A percentile compares a stretch with the other conserved stretches of the same genome.
Conservation (phyloP, 129 eudicot genomes). For the Flaveria sonorensis region DNA sequence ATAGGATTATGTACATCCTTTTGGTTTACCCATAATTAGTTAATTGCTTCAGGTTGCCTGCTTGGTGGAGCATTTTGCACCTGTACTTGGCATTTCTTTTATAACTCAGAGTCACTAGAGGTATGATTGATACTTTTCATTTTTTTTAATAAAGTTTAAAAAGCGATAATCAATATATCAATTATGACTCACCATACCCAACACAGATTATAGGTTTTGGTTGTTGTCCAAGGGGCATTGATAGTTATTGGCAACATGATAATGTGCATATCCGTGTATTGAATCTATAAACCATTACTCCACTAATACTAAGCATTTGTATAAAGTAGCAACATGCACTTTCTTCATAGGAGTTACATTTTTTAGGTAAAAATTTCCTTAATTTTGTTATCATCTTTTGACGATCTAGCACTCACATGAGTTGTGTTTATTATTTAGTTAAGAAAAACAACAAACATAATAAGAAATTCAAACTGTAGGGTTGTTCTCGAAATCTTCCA, state of each 20-base stretch:
- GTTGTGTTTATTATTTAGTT: slow-evolving; percentile 7
- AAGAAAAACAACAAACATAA: background rate
- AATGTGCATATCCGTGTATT: slow-evolving; percentile 91
- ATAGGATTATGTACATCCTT: slow-evolving; percentile 18
- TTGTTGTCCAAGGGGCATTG: slow-evolving; percentile 88
- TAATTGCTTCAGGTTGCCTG: slow-evolving; percentile 66
- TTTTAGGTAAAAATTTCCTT: slow-evolving; percentile 14
- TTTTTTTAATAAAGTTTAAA: slow-evolving; percentile 3
- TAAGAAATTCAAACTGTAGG: background rate
- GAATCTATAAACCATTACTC: slow-evolving; percentile 62
- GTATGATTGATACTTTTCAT: slow-evolving; percentile 36
- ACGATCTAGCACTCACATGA: slow-evolving; percentile 18
- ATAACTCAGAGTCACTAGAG: slow-evolving; percentile 88
- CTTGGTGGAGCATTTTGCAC: slow-evolving; percentile 98
- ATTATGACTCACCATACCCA: background rate
- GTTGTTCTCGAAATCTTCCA: slow-evolving; percentile 21
- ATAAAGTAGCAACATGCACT: background rate
- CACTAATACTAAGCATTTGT: slow-evolving; percentile 38
- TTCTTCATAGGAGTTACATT: slow-evolving; percentile 15
- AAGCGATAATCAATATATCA: background rate
- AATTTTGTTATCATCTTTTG: background rate
- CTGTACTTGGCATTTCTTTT: slow-evolving; percentile 99
- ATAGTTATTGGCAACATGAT: slow-evolving; percentile 84
- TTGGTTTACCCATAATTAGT: slow-evolving; percentile 6
- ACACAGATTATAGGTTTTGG: slow-evolving; percentile 50